Conservation (phyloP, 1,139 yeast species). For the Blastobotrys capitulatus region DNA sequence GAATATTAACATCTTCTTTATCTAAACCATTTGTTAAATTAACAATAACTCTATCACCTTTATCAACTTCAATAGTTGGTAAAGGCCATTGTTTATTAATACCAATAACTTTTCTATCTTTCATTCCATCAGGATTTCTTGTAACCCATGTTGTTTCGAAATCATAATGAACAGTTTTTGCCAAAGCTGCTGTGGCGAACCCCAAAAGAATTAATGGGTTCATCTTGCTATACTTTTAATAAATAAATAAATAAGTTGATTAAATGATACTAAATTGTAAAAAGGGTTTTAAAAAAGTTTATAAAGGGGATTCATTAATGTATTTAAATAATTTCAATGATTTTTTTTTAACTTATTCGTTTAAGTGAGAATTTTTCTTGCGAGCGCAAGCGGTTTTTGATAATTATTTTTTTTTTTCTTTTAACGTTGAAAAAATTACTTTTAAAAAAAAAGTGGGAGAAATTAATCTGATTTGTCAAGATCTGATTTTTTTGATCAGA, state of each 20-base stretch:
- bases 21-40: slow-evolving; percentile 63
- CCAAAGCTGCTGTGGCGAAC: slow-evolving; percentile 31
- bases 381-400: neutral
- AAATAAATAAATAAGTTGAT: neutral
- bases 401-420: too few species aligned
- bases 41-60: slow-evolving; percentile 71
- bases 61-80: slow-evolving; percentile 65
- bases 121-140: slow-evolving; percentile 72
- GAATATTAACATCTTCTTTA: slow-evolving; percentile 64
- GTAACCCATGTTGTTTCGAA: slow-evolving; percentile 70
- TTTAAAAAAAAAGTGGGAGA: slow-evolving; percentile 3
- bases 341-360: slow-evolving; percentile 1
- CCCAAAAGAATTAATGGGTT: slow-evolving; percentile 5
- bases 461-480: slow-evolving; percentile 1
- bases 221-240: too few species aligned
- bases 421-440: neutral
- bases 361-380: too few species aligned
- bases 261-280: too few species aligned
- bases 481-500: neutral
- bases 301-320: too few species aligned
- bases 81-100: slow-evolving; percentile 83
- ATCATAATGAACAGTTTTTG: slow-evolving; percentile 59
- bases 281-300: too few species aligned
- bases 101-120: slow-evolving; percentile 63
- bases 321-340: too few species aligned